Percentiles rank a stretch among this genome's conserved stretches.
phyloP scores from a whole-genome alignment of 306 rosid species.

The Sicyos baderoa region DNA sequence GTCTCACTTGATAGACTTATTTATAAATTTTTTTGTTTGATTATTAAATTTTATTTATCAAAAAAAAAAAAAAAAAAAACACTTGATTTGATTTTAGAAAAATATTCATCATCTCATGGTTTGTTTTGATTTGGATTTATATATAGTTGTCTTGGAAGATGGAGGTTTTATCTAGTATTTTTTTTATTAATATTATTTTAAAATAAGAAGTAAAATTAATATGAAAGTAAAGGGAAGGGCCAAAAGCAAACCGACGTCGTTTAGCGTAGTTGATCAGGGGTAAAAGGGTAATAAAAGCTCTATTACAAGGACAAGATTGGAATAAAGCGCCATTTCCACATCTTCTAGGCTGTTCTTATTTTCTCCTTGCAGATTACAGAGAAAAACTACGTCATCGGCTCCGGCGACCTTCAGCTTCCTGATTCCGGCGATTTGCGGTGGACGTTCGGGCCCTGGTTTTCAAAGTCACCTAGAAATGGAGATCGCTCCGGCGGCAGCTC shows the following conservation, averaged over 20 bases:
- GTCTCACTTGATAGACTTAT: no score
- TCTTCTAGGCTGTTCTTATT: neutral
- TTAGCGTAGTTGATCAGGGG: slow-evolving; percentile 10
- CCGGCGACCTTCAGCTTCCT: slow-evolving; percentile 16
- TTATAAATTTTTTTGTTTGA: no score
- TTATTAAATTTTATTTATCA: no score
- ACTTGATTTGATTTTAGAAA: neutral
- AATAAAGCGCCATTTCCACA: neutral
- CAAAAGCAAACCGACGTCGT: neutral
- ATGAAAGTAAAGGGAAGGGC: no score
- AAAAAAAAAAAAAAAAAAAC: no score
- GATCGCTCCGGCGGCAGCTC: slow-evolving; percentile 62
- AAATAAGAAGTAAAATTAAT: no score
- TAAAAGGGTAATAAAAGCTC: slow-evolving; percentile 17
- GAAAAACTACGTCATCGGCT: slow-evolving; percentile 6
- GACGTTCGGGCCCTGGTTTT: slow-evolving; percentile 6
- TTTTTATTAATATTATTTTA: no score
- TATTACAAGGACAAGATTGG: slow-evolving; percentile 12
- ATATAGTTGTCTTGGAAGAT: no score
- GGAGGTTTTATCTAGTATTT: no score
- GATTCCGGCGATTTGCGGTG: neutral
- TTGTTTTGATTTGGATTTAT: no score
- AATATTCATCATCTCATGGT: neutral
- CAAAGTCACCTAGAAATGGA: slow-evolving; percentile 37
- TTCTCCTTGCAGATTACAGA: neutral